Evolutionary conservation across 331 rosid species (phyloP), one percentile per base, ranked within the genome.

Genomic region (Cydonia oblonga): DNA sequence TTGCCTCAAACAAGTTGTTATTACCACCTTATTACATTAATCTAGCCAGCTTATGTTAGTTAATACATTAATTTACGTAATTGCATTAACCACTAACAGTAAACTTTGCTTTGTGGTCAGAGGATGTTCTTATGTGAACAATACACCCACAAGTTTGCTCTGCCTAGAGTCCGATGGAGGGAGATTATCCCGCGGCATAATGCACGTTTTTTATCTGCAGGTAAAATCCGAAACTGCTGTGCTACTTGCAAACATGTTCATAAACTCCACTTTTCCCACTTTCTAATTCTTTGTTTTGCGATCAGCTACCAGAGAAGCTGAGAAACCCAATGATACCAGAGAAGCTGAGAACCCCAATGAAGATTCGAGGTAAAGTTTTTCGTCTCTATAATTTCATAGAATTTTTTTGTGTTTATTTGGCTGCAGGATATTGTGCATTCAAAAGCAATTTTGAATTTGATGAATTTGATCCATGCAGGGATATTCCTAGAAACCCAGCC

Each of bases 1-100:
- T 44, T 86, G 85, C 84, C 87, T 93, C 78, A 86, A 83, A 77
- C 98, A 90, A 80, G 97, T 93, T 57, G 74, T 77, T 71, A 26
- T 12, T 58, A 4, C 20, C 26, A 9, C 16, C 18, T 30, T 19
- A 56, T 56, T 40, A 11, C 46, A 10, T 56, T 22, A 56, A 28
- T 28, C 23, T 10, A 70, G 38, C 20, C 9, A 24, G 64, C 24
- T 57, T 8, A 8, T 19, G 3, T 54, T 18, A 16, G 10, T 49
- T 49, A 18, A 22, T 22, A 22, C 6, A 54, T 15, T 4, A 4
- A 9, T 57, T 52, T 22, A 8, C 57, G 18, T 56, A 54, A 19
- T 32, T 20, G 74, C 64, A 16, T 25, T 2, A 71, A 7, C 71
- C 69, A 65, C 69, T 65, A 15, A 53, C 44, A 59, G 52, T 72